These are phyloP conservation scores for Trichoderma simmonsii DNA, from an alignment of 2,329 filamentous ascomycete species.

Conservation along the genomic window DNA sequence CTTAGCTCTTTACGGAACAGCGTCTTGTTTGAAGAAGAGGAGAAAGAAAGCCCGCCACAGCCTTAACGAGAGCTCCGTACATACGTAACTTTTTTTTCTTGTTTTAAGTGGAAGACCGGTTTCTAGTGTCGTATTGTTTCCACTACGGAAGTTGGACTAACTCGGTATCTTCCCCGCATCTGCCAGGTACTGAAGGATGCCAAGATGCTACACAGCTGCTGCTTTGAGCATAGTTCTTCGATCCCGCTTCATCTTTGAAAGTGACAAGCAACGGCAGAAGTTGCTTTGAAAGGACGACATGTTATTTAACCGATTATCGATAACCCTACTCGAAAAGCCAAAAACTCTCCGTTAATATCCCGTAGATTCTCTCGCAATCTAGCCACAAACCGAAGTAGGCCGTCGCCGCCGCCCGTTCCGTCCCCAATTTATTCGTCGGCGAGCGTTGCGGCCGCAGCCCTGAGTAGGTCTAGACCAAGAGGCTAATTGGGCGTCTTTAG, in stretches of 20 bases:
- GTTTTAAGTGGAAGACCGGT: neutral
- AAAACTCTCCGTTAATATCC: neutral
- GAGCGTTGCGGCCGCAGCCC: neutral
- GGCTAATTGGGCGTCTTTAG: neutral
- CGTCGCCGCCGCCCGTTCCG: neutral
- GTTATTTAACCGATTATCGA: neutral
- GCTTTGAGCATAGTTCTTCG: neutral
- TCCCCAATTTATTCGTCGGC: neutral
- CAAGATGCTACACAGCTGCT: neutral
- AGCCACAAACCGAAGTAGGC: neutral
- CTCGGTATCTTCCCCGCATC: neutral
- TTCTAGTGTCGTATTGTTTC: neutral
- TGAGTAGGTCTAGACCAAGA: neutral
- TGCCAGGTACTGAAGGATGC: neutral
- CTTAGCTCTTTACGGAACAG: neutral
- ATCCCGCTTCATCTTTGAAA: neutral
- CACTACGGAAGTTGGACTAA: neutral
- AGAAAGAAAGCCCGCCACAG: neutral
- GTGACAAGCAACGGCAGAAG: neutral
- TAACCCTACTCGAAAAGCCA: neutral
- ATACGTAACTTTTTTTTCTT: neutral
- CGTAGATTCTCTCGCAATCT: neutral
- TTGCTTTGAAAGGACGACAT: neutral
- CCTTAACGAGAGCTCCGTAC: neutral
- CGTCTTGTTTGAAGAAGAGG: neutral